These are phyloP conservation scores for Suillus paluster DNA, from an alignment of 768 basidiomycete species.

Conservation along the genomic window DNA sequence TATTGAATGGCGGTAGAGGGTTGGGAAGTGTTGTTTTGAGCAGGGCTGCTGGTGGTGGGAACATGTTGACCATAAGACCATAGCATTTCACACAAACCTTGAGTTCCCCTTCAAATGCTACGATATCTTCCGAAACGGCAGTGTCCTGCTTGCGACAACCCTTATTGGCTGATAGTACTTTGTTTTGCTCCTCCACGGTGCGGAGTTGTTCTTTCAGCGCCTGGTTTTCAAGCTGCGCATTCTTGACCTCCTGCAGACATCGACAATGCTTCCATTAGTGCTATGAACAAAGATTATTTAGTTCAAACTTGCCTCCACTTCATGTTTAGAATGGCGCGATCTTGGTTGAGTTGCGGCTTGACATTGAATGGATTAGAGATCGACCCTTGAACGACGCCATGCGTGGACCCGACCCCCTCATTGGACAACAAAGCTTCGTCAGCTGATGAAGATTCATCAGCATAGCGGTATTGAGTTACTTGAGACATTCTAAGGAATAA, in stretches of 20 bases:
- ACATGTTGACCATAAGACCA: conserved; percentile 7
- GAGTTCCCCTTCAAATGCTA: too few species aligned
- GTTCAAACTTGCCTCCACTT: background rate
- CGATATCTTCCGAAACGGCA: too few species aligned
- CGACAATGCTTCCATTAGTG: too few species aligned
- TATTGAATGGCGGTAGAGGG: background rate
- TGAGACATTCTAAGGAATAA: background rate
- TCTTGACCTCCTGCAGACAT: too few species aligned
- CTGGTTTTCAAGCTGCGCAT: too few species aligned
- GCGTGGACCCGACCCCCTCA: background rate
- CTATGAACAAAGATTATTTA: background rate
- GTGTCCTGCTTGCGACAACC: too few species aligned
- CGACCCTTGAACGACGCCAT: background rate
- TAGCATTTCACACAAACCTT: background rate
- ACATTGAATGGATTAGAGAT: background rate
- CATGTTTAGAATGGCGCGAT: background rate
- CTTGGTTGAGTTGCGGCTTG: background rate
- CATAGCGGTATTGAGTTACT: background rate
- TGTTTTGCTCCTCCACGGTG: too few species aligned
- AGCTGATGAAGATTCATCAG: background rate
- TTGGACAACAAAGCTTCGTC: background rate
- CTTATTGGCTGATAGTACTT: too few species aligned
- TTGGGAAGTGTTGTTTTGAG: background rate
- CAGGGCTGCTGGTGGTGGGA: background rate
- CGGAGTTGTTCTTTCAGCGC: too few species aligned